phyloP scores from a whole-genome alignment of 2,329 filamentous ascomycete genomes.

The Diaporthe velutina region DNA sequence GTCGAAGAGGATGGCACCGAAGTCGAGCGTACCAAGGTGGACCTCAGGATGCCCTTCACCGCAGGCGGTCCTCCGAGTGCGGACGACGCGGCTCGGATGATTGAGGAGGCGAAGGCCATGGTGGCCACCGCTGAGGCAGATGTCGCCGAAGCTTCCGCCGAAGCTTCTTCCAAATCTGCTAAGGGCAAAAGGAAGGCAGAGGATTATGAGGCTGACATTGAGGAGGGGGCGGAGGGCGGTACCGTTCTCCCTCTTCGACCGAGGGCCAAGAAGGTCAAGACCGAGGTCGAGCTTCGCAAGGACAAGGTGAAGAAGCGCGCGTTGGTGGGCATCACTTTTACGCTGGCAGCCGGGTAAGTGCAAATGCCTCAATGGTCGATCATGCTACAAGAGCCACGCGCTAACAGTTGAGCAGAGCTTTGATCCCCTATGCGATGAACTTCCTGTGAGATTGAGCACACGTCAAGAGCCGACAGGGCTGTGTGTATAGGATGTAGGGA shows the following conservation, averaged over 20 bases:
- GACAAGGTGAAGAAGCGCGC: constrained; percentile 89
- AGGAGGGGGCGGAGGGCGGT: constrained; percentile 50
- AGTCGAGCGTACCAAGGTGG: constrained; percentile 79
- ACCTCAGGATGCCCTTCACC: constrained; percentile 79
- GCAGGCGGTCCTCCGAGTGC: constrained; percentile 77
- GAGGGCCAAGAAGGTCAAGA: constrained; percentile 81
- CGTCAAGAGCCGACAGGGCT: background rate
- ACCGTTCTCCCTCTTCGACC: constrained; percentile 56
- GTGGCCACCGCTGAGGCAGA: constrained; percentile 48
- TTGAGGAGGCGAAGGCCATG: constrained; percentile 81
- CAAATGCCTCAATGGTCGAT: background rate
- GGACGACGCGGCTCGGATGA: constrained; percentile 85
- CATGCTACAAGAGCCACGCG: background rate
- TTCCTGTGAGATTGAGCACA: constrained; percentile 54
- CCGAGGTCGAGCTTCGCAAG: constrained; percentile 85
- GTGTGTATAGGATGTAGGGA: background rate
- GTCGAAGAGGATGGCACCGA: constrained; percentile 69
- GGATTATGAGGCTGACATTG: constrained; percentile 76
- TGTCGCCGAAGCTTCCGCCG: constrained; percentile 13
- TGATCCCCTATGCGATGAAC: constrained; percentile 66
- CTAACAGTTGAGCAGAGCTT: constrained; percentile 51
- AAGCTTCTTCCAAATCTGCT: constrained; percentile 48
- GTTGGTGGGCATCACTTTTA: constrained; percentile 86
- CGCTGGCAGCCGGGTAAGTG: constrained; percentile 90
- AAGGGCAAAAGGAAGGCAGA: constrained; percentile 81